Evolutionary conservation across 768 basidiomycete species (phyloP), one percentile per base, ranked within the genome.

Genomic region (Macrolepiota fuliginosa): DNA sequence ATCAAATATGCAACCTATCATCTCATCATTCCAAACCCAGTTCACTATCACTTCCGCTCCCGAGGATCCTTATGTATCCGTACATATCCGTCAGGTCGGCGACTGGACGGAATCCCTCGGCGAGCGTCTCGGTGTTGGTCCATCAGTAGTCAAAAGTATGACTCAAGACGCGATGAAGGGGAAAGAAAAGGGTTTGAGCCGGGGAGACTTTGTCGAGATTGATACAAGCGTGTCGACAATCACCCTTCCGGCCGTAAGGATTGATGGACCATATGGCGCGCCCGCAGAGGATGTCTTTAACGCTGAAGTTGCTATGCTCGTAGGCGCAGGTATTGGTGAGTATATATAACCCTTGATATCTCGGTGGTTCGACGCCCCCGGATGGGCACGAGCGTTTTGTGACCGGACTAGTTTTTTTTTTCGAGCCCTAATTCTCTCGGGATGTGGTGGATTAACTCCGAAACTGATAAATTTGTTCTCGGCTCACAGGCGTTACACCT

Each of bases 1-100:
- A 36, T 54, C 61, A 37, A 42, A 46, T 47, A 36, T 58, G 57
- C 39, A 56, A 58, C 62, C 27, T 35, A 37, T 25, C 10, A 37
- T 52, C 64, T 70, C 63, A 40, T 55, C 56, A 40, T 27, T 39
- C 13, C 52, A 32, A 39, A 37, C 36, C 12, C 27, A 94, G 91
- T 96, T 96, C 76, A 95, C 94, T 40, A 96, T 96, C 76, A 94
- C 94, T 0, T 96, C 94, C 40, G 93, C 95, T 13, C 95, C 95
- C 2, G 93, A 95, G 67, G 96, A 97, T 68, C 91, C 94, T 2
- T 96, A 93, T 71, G 84, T 97, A 49, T 94, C 92, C 25, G 74
- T 96, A 56, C 95, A 97, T 73, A 90, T 98, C 68, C 91, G 94
- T 72, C 94, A 96, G 79, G 94, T 92, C 50, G 94, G 94, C 63